Conservation (phyloP, 2,329 filamentous ascomycete species). For the Alternaria sp. region DNA sequence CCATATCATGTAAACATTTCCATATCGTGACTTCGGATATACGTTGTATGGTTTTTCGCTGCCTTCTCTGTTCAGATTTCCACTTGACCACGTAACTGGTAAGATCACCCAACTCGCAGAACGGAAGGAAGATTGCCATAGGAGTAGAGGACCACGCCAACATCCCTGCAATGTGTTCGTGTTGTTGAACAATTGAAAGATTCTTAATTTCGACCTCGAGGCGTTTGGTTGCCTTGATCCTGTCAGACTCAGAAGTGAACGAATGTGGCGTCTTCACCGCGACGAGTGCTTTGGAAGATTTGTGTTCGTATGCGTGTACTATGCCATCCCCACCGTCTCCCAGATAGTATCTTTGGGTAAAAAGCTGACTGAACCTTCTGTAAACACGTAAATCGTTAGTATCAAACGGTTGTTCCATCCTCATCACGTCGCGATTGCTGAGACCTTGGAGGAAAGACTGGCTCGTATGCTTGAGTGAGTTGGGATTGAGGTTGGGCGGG, state of each 20-base stretch:
- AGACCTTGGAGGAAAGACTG: not conserved
- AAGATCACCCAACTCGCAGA: slow-evolving; percentile 29
- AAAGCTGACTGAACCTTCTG: not conserved
- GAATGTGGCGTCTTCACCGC: slow-evolving; percentile 4
- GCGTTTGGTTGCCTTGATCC: not conserved
- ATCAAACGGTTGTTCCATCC: not conserved
- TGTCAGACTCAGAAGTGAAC: not conserved
- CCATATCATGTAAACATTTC: slow-evolving; percentile 37
- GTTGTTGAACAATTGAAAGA: slow-evolving; percentile 5
- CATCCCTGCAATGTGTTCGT: slow-evolving; percentile 24
- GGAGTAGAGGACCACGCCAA: slow-evolving; percentile 6
- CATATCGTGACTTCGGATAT: slow-evolving; percentile 36
- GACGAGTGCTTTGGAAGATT: not conserved
- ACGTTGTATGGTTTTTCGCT: not conserved
- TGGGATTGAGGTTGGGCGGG: not conserved
- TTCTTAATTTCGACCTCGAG: slow-evolving; percentile 1
- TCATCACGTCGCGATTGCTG: not conserved
- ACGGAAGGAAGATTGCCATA: slow-evolving; percentile 27
- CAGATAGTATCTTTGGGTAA: not conserved
- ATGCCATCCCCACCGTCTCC: slow-evolving; percentile 20
- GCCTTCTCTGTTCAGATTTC: slow-evolving; percentile 4
- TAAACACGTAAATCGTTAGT: not conserved
- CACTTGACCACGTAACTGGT: slow-evolving; percentile 13
- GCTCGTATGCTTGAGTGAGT: not conserved
- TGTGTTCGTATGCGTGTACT: slow-evolving; percentile 13